A percentile compares a stretch with the other conserved stretches of the same genome.
These are phyloP conservation scores for Suhomyces prunicola DNA, from an alignment of 805 yeast genomes.

Conservation along the genomic window DNA sequence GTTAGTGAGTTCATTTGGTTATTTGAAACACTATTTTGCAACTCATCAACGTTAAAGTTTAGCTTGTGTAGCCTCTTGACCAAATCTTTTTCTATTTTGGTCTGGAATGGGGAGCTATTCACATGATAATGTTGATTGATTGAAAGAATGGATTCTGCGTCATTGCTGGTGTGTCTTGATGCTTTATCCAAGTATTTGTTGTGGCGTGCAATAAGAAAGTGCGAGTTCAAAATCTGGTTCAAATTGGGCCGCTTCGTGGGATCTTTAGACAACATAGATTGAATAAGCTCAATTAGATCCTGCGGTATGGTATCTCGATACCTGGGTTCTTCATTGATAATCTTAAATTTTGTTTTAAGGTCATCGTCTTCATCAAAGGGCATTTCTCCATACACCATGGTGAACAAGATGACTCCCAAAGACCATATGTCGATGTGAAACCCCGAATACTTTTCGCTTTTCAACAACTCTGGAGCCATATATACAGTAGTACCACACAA, in stretches of 20 bases:
- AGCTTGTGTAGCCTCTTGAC: slow-evolving; percentile 56
- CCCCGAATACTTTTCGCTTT: slow-evolving; percentile 70
- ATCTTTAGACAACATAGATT: slow-evolving; percentile 58
- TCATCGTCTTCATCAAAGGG: slow-evolving; percentile 90
- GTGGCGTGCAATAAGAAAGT: slow-evolving; percentile 32
- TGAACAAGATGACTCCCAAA: slow-evolving; percentile 81
- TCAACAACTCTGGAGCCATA: slow-evolving; percentile 92
- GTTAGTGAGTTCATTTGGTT: slow-evolving; percentile 67
- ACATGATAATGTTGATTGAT: slow-evolving; percentile 37
- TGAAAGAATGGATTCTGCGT: slow-evolving; percentile 36
- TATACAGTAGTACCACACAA: slow-evolving; percentile 93
- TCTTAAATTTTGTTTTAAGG: slow-evolving; percentile 52
- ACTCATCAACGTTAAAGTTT: slow-evolving; percentile 60
- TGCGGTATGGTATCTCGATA: slow-evolving; percentile 47
- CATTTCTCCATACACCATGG: slow-evolving; percentile 80
- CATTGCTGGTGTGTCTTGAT: slow-evolving; percentile 19
- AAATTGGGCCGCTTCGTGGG: slow-evolving; percentile 59
- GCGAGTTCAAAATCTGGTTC: slow-evolving; percentile 35
- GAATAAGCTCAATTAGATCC: slow-evolving; percentile 51
- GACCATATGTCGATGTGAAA: slow-evolving; percentile 88
- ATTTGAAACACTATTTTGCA: slow-evolving; percentile 55
- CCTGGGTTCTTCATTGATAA: slow-evolving; percentile 62
- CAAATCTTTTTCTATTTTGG: slow-evolving; percentile 60
- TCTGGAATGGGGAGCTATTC: slow-evolving; percentile 43
- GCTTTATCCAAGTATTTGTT: slow-evolving; percentile 21